phyloP scores from a whole-genome alignment of 768 basidiomycete genomes.

The Tephrocybe sp. region DNA sequence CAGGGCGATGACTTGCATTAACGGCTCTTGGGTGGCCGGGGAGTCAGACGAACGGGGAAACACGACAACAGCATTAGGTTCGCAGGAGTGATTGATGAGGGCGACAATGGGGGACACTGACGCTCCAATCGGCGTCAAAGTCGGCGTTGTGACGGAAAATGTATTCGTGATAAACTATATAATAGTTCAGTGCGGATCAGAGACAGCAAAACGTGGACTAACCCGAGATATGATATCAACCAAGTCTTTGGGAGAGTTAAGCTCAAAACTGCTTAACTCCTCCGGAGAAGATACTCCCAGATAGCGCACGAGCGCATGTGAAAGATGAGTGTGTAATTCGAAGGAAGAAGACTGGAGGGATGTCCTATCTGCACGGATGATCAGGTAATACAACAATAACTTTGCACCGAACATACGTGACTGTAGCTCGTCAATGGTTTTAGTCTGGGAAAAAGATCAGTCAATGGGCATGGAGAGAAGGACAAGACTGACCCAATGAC shows the following conservation, averaged over 20 bases:
- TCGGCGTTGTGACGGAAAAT: slow-evolving; percentile 78
- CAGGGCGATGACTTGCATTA: slow-evolving; percentile 75
- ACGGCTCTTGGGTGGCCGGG: slow-evolving; percentile 45
- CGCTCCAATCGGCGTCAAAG: slow-evolving; percentile 79
- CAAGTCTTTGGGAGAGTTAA: slow-evolving; percentile 60
- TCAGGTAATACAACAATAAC: slow-evolving; percentile 4
- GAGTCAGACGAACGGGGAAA: slow-evolving; percentile 62
- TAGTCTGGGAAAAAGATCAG: slow-evolving; percentile 40
- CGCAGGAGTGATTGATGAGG: slow-evolving; percentile 86
- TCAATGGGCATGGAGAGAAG: background rate
- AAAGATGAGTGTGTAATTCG: slow-evolving; percentile 66
- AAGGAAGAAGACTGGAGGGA: slow-evolving; percentile 47
- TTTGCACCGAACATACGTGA: slow-evolving; percentile 59
- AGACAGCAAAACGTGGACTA: slow-evolving; percentile 17
- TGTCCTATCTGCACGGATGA: slow-evolving; percentile 48
- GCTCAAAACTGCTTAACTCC: slow-evolving; percentile 57
- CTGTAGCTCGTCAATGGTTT: slow-evolving; percentile 68
- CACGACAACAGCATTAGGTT: slow-evolving; percentile 88
- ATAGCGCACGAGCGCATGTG: slow-evolving; percentile 74
- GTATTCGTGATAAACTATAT: slow-evolving; percentile 88
- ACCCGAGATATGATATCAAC: slow-evolving; percentile 76
- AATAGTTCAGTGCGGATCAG: slow-evolving; percentile 2
- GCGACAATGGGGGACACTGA: slow-evolving; percentile 81
- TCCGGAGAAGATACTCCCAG: slow-evolving; percentile 58
- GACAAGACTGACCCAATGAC: slow-evolving; percentile 52